Evolutionary conservation across 2,329 filamentous ascomycete genomes (phyloP).

Genomic region (Fusarium sp.): DNA sequence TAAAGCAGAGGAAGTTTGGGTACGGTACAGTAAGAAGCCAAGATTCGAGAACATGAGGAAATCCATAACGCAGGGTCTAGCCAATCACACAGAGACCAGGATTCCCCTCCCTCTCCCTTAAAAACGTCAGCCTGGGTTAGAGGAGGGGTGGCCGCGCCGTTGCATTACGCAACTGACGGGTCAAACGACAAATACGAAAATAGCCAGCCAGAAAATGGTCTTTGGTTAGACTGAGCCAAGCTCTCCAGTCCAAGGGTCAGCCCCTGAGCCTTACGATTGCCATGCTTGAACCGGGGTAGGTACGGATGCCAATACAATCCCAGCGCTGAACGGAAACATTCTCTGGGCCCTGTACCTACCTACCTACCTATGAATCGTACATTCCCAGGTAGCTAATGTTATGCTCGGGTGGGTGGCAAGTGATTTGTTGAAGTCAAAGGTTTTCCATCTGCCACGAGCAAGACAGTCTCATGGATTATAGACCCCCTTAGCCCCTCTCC

Average conservation of each 20-base stretch:
- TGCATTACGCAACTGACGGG: background rate
- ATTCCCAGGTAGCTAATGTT: too few species aligned
- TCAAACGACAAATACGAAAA: background rate
- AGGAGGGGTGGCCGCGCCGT: background rate
- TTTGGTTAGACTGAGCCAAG: background rate
- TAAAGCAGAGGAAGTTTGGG: background rate
- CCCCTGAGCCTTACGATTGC: background rate
- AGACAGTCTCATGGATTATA: background rate
- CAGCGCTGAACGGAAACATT: too few species aligned
- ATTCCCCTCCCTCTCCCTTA: background rate
- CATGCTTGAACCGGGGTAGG: background rate
- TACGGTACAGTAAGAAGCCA: background rate
- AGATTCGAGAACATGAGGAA: background rate
- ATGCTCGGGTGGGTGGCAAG: too few species aligned
- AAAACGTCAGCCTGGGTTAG: background rate
- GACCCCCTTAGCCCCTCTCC: background rate
- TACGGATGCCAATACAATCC: too few species aligned
- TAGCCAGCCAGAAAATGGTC: background rate
- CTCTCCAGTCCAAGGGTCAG: background rate
- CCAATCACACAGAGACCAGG: background rate
- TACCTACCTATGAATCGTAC: too few species aligned
- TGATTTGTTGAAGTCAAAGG: too few species aligned
- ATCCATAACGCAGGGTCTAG: background rate
- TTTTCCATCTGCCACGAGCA: constrained; percentile 2
- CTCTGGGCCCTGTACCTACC: too few species aligned